Conservation (phyloP, 2,329 filamentous ascomycete species). For the Pseudogymnoascus sp. region DNA sequence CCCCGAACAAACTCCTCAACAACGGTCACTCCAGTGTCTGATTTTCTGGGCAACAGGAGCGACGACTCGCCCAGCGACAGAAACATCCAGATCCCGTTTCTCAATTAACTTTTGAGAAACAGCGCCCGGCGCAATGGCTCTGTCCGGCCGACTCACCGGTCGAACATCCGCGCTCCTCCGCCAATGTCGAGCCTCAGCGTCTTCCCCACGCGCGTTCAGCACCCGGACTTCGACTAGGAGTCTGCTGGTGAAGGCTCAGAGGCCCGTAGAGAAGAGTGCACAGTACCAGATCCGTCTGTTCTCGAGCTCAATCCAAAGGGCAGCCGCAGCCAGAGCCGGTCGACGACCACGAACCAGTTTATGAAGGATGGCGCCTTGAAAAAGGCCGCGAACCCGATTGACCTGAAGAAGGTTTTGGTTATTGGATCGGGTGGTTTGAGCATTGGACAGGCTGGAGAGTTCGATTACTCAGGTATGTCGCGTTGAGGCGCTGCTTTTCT, state of each 20-base stretch:
- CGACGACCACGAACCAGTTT: slow-evolving; percentile 66
- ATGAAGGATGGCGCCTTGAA: slow-evolving; percentile 82
- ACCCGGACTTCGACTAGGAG: slow-evolving; percentile 23
- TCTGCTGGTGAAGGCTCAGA: slow-evolving; percentile 21
- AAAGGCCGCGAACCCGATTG: slow-evolving; percentile 65
- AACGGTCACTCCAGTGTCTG: slow-evolving; percentile 8
- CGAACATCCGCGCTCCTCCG: slow-evolving; percentile 28
- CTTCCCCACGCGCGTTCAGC: slow-evolving; percentile 24
- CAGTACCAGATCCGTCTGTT: slow-evolving; percentile 25
- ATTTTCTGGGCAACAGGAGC: slow-evolving; percentile 12
- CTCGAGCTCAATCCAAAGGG: slow-evolving; percentile 23
- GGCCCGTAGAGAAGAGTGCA: slow-evolving; percentile 21
- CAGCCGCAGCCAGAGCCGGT: slow-evolving; percentile 60
- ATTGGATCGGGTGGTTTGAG: slow-evolving; percentile 92
- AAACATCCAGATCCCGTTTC: neutral
- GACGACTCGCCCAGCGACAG: slow-evolving; percentile 3
- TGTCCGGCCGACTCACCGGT: slow-evolving; percentile 26
- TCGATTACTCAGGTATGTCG: slow-evolving; percentile 92
- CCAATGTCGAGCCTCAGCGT: slow-evolving; percentile 23
- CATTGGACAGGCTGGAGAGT: slow-evolving; percentile 97
- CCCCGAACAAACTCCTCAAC: slow-evolving; percentile 12
- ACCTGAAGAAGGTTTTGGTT: slow-evolving; percentile 95
- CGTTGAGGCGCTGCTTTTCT: neutral
- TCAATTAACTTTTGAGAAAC: slow-evolving; percentile 13
- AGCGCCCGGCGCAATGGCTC: slow-evolving; percentile 26